Conservation (phyloP, 495 filamentous ascomycete species). For the Aspergillus carlsbadensis region DNA sequence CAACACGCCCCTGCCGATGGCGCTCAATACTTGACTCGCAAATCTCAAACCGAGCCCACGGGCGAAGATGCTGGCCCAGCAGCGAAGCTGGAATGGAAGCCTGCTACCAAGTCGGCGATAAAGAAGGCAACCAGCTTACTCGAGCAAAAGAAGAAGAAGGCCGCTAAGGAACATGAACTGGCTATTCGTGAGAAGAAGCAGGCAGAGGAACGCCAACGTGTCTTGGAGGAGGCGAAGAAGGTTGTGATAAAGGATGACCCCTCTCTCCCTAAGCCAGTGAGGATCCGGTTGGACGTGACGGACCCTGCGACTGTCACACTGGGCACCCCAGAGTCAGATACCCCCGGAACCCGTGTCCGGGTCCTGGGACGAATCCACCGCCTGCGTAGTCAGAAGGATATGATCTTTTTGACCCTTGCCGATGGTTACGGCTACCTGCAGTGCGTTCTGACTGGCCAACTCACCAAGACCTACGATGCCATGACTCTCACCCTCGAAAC, state of each 20-base stretch:
- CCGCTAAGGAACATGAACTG: conserved; percentile 65
- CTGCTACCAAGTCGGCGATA: conserved; percentile 74
- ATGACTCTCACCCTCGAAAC: conserved; percentile 86
- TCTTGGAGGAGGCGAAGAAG: conserved; percentile 86
- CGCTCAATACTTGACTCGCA: conserved; percentile 64
- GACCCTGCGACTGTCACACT: conserved; percentile 60
- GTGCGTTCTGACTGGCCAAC: conserved; percentile 77
- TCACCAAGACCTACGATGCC: conserved; percentile 91
- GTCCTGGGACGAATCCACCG: conserved; percentile 87
- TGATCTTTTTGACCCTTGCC: conserved; percentile 81
- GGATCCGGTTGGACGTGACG: conserved; percentile 70
- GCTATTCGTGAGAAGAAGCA: conserved; percentile 71
- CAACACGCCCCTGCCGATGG: conserved; percentile 62
- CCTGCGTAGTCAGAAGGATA: conserved; percentile 78
- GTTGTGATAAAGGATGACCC: conserved; percentile 77
- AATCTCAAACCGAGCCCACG: conserved; percentile 64
- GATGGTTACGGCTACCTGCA: conserved; percentile 92
- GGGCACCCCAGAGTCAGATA: conserved; percentile 47
- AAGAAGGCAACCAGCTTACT: conserved; percentile 77
- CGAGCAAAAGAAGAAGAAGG: conserved; percentile 75
- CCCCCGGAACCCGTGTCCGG: conserved; percentile 73
- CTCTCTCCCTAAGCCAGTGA: conserved; percentile 73
- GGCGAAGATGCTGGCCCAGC: conserved; percentile 52
- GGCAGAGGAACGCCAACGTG: conserved; percentile 61
- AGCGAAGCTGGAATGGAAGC: conserved; percentile 67